These are phyloP conservation scores for Sarocladiaceae sp. DNA, from an alignment of 2,329 filamentous ascomycete species.

Conservation along the genomic window DNA sequence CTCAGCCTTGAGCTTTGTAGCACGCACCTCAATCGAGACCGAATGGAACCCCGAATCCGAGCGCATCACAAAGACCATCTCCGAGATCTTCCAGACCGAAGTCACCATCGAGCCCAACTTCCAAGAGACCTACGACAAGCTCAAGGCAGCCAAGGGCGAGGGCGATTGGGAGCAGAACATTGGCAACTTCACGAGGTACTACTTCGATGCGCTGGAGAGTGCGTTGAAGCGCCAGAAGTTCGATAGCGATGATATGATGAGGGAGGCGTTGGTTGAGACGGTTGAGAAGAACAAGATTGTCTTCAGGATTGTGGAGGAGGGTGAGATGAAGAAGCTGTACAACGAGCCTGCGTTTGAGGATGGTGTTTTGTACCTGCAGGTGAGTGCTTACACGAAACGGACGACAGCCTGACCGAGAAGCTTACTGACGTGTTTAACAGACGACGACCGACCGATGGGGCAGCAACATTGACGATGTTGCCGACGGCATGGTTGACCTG, in stretches of 20 bases:
- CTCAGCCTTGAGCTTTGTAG: conserved; percentile 35
- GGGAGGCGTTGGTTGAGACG: conserved; percentile 43
- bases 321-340: conserved; percentile 33
- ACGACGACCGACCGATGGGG: conserved; percentile 30
- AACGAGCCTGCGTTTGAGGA: conserved; percentile 44
- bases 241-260: conserved; percentile 42
- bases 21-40: conserved; percentile 34
- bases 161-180: conserved; percentile 39
- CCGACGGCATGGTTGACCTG: conserved; percentile 30
- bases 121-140: conserved; percentile 35
- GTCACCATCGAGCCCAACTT: conserved; percentile 45
- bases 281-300: conserved; percentile 37
- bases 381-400: conserved; percentile 17
- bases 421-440: conserved; percentile 18
- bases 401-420: not conserved
- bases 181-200: conserved; percentile 33
- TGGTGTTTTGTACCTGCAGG: conserved; percentile 47
- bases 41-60: conserved; percentile 1
- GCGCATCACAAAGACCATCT: conserved; percentile 30
- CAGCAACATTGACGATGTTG: conserved; percentile 29
- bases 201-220: conserved; percentile 40
- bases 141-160: conserved; percentile 27
- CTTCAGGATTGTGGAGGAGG: conserved; percentile 43
- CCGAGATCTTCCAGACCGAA: conserved; percentile 32
- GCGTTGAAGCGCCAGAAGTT: conserved; percentile 41